These are phyloP conservation scores for Kluyveromyces siamensis DNA, from an alignment of 805 yeast species.

Conservation along the genomic window DNA sequence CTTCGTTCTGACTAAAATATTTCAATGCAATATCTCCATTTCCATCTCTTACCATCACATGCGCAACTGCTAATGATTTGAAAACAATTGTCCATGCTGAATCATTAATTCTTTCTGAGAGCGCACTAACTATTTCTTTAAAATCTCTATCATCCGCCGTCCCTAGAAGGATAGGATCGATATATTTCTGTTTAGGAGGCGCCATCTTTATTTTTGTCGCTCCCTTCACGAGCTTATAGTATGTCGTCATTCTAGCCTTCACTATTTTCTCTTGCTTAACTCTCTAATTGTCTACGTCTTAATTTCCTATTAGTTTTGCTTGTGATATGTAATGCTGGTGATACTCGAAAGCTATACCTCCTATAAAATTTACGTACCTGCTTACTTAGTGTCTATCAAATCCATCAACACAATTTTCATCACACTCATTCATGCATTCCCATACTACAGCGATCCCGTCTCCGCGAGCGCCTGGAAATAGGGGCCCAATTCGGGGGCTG, in stretches of 20 bases:
- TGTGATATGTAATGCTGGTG: background rate
- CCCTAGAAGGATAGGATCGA: constrained; percentile 75
- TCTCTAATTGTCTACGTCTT: background rate
- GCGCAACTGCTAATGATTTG: constrained; percentile 76
- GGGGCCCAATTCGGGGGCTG: background rate
- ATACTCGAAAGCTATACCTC: background rate
- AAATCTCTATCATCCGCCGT: constrained; percentile 39
- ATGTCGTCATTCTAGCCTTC: constrained; percentile 43
- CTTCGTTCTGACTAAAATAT: constrained; percentile 43
- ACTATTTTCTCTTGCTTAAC: background rate
- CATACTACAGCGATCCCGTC: background rate
- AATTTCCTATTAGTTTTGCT: background rate
- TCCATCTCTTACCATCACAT: constrained; percentile 90
- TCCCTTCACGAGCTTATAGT: constrained; percentile 69
- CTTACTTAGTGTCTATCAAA: background rate
- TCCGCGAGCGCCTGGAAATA: background rate
- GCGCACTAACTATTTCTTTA: constrained; percentile 55
- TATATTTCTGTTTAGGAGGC: constrained; percentile 94
- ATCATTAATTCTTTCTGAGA: constrained; percentile 58
- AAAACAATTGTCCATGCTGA: constrained; percentile 87
- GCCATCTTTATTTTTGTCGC: constrained; percentile 79
- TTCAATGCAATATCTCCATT: constrained; percentile 63
- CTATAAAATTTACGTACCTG: background rate
- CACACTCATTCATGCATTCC: background rate
- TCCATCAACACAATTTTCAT: background rate